These are phyloP conservation scores for Leishmania martiniquensis DNA, from an alignment of 208 protist genomes.

Conservation along the genomic window DNA sequence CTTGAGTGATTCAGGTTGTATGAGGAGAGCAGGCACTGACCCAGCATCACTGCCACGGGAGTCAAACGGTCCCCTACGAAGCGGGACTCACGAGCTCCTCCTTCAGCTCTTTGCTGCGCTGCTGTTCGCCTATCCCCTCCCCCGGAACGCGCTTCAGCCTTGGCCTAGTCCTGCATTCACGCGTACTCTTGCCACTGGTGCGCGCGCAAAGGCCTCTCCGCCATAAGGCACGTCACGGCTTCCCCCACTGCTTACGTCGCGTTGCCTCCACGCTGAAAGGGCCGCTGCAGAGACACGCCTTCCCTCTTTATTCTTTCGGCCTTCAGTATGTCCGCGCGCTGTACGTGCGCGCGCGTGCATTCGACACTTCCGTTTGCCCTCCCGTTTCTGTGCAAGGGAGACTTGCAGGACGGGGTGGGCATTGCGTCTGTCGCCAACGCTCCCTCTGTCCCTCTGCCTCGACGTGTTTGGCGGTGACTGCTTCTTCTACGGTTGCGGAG, in stretches of 20 bases:
- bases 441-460: too few species aligned
- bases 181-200: not conserved
- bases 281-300: too few species aligned
- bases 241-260: not conserved
- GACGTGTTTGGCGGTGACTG: too few species aligned
- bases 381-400: too few species aligned
- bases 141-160: not conserved
- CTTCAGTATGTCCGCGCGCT: too few species aligned
- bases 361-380: not conserved
- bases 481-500: too few species aligned
- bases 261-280: not conserved
- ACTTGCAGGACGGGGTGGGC: not conserved
- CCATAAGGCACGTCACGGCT: not conserved
- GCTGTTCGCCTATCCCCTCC: not conserved
- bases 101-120: not conserved
- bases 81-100: not conserved
- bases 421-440: not conserved
- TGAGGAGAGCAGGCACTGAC: not conserved
- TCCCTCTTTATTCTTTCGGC: too few species aligned
- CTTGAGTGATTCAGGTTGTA: not conserved
- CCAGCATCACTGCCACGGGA: not conserved
- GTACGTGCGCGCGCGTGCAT: too few species aligned
- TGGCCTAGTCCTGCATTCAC: not conserved
- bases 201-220: not conserved
- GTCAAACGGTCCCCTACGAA: not conserved